Conservation (phyloP, 1,284 basidiomycete genomes). For the Kwoniella shivajii region DNA sequence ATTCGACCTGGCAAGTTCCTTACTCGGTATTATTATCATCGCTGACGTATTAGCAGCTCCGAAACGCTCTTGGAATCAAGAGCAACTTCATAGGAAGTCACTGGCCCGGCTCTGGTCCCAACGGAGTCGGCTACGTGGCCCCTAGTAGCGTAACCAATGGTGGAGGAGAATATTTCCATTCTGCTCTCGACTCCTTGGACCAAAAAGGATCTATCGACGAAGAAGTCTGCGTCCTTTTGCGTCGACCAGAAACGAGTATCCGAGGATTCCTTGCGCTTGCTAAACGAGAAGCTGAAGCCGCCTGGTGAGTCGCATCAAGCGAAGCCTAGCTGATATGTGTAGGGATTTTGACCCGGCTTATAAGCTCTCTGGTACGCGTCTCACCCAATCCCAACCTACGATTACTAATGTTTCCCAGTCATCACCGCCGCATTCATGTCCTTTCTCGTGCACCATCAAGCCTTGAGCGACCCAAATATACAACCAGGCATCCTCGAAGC, state of each 20-base stretch:
- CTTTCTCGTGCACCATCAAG: constrained; percentile 32
- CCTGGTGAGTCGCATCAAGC: constrained; percentile 24
- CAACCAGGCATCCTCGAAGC: constrained; percentile 21
- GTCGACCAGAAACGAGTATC: constrained; percentile 29
- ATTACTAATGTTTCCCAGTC: constrained; percentile 1
- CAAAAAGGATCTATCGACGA: not conserved
- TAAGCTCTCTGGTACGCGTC: constrained; percentile 26
- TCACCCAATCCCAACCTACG: constrained; percentile 7
- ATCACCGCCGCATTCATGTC: constrained; percentile 42
- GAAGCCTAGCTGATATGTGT: constrained; percentile 6
- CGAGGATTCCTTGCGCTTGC: constrained; percentile 45
- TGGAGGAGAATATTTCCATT: not conserved
- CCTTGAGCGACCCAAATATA: constrained; percentile 31
- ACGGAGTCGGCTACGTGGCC: constrained; percentile 16
- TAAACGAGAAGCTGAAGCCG: constrained; percentile 35
- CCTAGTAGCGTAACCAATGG: not conserved
- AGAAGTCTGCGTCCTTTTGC: constrained; percentile 40
- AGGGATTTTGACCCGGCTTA: constrained; percentile 41
- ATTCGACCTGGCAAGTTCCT: constrained; percentile 27
- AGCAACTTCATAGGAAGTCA: constrained; percentile 27
- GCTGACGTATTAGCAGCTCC: constrained; percentile 23
- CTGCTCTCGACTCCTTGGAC: not conserved
- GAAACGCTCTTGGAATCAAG: constrained; percentile 31
- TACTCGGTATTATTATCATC: not conserved
- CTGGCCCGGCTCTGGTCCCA: constrained; percentile 34